A percentile compares a stretch with the other conserved stretches of the same genome.
Evolutionary conservation across 2,329 filamentous ascomycete genomes (phyloP).

Genomic region (Aspergillus japonicus): DNA sequence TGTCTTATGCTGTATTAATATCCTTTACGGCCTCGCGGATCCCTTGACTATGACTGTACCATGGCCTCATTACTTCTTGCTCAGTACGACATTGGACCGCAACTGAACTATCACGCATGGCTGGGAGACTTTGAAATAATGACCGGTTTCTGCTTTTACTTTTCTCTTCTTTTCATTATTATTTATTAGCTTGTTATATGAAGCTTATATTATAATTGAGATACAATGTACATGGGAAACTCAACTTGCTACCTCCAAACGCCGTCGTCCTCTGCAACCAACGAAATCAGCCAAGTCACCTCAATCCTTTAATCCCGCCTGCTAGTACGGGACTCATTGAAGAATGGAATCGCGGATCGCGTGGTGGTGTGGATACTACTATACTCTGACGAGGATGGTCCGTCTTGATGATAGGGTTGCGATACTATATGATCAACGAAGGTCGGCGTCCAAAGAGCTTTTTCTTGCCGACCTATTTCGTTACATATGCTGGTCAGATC

Average conservation of each 20-base stretch:
- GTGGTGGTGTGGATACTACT: neutral
- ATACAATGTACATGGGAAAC: neutral
- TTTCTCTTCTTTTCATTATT: neutral
- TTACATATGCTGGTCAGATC: neutral
- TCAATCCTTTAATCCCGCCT: neutral
- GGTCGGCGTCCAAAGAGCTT: slow-evolving; percentile 5
- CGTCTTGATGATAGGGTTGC: neutral
- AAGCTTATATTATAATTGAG: neutral
- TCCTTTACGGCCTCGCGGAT: slow-evolving; percentile 13
- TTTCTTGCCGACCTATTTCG: neutral
- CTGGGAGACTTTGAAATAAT: neutral
- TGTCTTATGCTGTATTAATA: slow-evolving; percentile 35
- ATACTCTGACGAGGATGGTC: neutral
- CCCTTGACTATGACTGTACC: neutral
- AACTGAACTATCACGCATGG: neutral
- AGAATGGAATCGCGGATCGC: neutral
- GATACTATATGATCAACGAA: neutral
- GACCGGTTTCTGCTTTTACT: neutral
- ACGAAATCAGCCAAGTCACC: neutral
- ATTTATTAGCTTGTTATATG: neutral
- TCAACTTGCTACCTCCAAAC: no score
- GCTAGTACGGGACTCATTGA: neutral
- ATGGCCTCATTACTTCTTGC: neutral
- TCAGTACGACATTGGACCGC: neutral
- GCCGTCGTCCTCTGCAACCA: no score